Conservation (phyloP, 1,139 yeast species). For the Kluyveromyces marxianus region DNA sequence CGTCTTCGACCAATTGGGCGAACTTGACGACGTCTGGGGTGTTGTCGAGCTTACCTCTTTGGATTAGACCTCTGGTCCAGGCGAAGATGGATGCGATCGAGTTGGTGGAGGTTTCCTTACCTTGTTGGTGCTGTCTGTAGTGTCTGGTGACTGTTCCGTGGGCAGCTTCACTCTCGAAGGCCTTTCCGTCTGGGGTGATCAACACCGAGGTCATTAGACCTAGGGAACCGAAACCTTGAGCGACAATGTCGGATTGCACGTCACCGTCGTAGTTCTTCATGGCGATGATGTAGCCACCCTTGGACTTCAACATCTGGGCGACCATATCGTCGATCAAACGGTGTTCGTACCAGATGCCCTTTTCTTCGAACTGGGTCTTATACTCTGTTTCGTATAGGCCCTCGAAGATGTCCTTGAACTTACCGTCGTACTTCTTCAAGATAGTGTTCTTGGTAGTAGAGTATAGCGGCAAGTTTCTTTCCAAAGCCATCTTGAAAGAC, state of each 20-base stretch:
- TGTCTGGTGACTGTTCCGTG: conserved; percentile 87
- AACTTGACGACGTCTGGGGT: conserved; percentile 66
- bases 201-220: conserved; percentile 81
- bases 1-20: conserved; percentile 58
- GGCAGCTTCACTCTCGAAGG: conserved; percentile 79
- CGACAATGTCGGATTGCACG: conserved; percentile 78
- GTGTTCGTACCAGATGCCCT: conserved; percentile 73
- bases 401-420: conserved; percentile 74
- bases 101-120: conserved; percentile 77
- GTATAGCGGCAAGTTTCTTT: conserved; percentile 57
- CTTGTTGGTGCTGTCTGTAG: conserved; percentile 76
- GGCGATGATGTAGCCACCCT: conserved; percentile 79
- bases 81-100: conserved; percentile 82
- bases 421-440: conserved; percentile 73
- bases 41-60: conserved; percentile 68
- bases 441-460: conserved; percentile 76
- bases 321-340: conserved; percentile 84
- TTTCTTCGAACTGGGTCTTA: conserved; percentile 49
- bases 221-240: conserved; percentile 79
- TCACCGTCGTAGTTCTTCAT: conserved; percentile 84
- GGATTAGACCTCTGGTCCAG: conserved; percentile 78
- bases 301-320: conserved; percentile 80
- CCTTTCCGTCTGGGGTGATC: conserved; percentile 80
- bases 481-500: conserved; percentile 66
- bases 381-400: conserved; percentile 53